Conservation (phyloP, 306 rosid species). For the Urtica urens region DNA sequence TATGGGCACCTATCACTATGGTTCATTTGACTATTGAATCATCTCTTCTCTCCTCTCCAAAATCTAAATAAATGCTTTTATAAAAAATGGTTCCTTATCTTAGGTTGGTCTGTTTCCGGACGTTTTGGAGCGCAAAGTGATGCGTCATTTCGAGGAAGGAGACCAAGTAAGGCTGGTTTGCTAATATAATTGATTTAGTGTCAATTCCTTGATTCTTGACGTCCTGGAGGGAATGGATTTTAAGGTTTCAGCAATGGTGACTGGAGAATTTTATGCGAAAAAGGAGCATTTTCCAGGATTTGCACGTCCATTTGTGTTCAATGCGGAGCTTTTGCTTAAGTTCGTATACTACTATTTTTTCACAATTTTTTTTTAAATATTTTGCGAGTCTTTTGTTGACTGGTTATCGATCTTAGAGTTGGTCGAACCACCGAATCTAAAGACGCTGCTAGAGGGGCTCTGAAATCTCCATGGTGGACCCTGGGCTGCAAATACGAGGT, state of each 20-base stretch:
- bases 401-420: constrained; percentile 33
- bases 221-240: no score
- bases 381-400: neutral
- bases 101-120: constrained; percentile 98
- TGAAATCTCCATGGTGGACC: constrained; percentile 97
- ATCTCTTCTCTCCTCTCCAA: neutral
- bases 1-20: constrained; percentile 19
- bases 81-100: constrained; percentile 11
- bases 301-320: constrained; percentile 84
- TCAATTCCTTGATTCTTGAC: no score
- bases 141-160: constrained; percentile 77
- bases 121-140: constrained; percentile 78
- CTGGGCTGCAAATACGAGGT: constrained; percentile 77
- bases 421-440: constrained; percentile 77
- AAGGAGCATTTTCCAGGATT: constrained; percentile 95
- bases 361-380: constrained; percentile 1
- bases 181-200: neutral
- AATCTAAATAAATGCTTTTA: no score
- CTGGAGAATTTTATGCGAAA: constrained; percentile 87
- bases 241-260: constrained; percentile 88
- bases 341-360: constrained; percentile 28
- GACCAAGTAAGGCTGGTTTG: constrained; percentile 48
- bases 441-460: constrained; percentile 90
- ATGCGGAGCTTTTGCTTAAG: constrained; percentile 85
- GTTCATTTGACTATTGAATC: neutral